These are phyloP conservation scores for Entophlyctis luteolus DNA, from an alignment of 192 early-diverging fungal species.

Conservation along the genomic window DNA sequence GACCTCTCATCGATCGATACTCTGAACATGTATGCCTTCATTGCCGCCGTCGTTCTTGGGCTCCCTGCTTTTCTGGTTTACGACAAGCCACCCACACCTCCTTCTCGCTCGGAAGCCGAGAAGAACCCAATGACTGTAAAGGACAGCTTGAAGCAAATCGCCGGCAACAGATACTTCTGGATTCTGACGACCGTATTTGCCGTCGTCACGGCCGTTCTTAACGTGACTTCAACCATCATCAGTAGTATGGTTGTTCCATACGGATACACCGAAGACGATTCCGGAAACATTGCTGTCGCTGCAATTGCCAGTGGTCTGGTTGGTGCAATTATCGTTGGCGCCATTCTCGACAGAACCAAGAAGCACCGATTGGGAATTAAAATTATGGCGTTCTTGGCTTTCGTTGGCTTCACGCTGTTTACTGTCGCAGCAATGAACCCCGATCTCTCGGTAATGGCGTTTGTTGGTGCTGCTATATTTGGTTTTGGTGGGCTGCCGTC, in stretches of 20 bases:
- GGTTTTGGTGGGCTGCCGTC: conserved; percentile 33
- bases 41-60: not conserved
- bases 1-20: conserved; percentile 1
- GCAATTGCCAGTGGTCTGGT: conserved; percentile 58
- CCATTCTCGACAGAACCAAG: conserved; percentile 57
- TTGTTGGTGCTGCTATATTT: conserved; percentile 19
- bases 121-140: conserved; percentile 11
- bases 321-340: conserved; percentile 48
- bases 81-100: conserved; percentile 24
- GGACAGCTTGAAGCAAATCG: conserved; percentile 24
- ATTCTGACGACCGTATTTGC: conserved; percentile 22
- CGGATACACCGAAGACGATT: conserved; percentile 40
- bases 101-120: conserved; percentile 22
- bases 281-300: conserved; percentile 54
- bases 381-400: not conserved
- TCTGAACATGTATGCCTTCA: conserved; percentile 11
- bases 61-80: conserved; percentile 24
- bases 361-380: conserved; percentile 45
- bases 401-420: conserved; percentile 12
- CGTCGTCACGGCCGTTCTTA: conserved; percentile 16
- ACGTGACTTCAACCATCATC: conserved; percentile 29
- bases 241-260: conserved; percentile 29
- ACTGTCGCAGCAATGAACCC: conserved; percentile 4
- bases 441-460: conserved; percentile 1
- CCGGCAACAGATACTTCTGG: conserved; percentile 17